Evolutionary conservation across 2,329 filamentous ascomycete genomes (phyloP), one percentile per base, ranked within the genome.

Genomic region (Moelleriella libera): DNA sequence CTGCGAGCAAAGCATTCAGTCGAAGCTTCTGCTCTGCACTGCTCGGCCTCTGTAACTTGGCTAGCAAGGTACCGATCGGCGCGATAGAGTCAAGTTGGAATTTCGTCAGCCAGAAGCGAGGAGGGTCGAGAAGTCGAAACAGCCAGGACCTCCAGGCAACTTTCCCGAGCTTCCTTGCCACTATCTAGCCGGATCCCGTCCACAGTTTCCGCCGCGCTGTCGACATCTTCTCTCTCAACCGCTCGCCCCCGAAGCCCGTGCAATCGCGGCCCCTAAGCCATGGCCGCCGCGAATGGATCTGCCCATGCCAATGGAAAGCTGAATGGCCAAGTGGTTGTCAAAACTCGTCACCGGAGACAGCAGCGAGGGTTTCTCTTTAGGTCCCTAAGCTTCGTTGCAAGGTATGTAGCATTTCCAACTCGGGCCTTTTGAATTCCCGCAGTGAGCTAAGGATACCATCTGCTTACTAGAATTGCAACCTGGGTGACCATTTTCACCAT

Each of bases 401-500:
- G 80, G 79, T 79, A 68, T 48, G 65, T 54, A 37, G 8, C 34
- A 9, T 37, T 12, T 9, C 34, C 34, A 12, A 9, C 12, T 37
- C 8, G 34, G 34, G 34, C 34, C 12, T 12, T 8, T 37, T 12
- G 21, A 5, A 9, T 44, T 44, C 43, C 29, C 14, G n/a, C 6
- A 30, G 21, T 28, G 10, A n/a, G 44, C 12, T 29, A 39, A 30
- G 10, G 31, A 46, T 32, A 31, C n/a, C 43, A 39, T 21, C 21
- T 44, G 12, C 37, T 30, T 44, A 14, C 4, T 52, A 90, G 90
- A 58, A 64, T 96, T 43, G 64, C 82, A 49, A 83, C 87, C 21
- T 98, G 90, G 90, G 94, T 92, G 62, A 75, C 82, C 37, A 80
- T 97, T 53, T 64, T 88, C 51, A 92, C 85, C 29, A 69, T 92